Conservation (phyloP, 2,329 filamentous ascomycete genomes). For the Fusarium sp. region DNA sequence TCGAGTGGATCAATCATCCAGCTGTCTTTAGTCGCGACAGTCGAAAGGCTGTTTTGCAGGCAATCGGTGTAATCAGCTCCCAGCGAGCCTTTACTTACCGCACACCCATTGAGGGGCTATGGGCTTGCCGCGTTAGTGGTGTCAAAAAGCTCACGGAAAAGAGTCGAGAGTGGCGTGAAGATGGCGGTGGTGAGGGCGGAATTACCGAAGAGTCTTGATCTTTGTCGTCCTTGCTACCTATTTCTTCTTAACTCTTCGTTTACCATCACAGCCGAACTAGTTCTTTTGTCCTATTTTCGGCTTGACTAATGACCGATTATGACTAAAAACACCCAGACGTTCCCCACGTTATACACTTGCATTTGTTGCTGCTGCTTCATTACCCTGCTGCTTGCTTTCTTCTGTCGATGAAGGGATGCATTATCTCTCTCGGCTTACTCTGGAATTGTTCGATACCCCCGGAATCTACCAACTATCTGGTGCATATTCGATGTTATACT, state of each 20-base stretch:
- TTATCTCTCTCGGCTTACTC: constrained; percentile 23
- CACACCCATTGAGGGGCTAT: constrained; percentile 87
- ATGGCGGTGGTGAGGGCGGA: constrained; percentile 78
- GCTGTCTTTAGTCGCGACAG: constrained; percentile 94
- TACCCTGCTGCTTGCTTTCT: constrained; percentile 30
- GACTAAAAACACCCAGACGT: constrained; percentile 41
- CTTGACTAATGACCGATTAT: constrained; percentile 46
- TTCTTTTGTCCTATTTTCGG: constrained; percentile 38
- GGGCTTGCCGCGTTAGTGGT: constrained; percentile 85
- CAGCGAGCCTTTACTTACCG: constrained; percentile 95
- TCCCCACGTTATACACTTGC: constrained; percentile 36
- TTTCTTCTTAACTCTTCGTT: constrained; percentile 25
- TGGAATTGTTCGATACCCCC: constrained; percentile 45
- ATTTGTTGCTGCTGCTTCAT: constrained; percentile 28
- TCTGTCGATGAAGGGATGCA: constrained; percentile 40
- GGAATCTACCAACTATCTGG: constrained; percentile 30
- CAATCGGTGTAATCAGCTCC: constrained; percentile 95
- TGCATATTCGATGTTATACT: constrained; percentile 22
- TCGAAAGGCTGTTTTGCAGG: constrained; percentile 94
- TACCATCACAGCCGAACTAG: constrained; percentile 33
- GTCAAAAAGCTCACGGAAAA: constrained; percentile 84
- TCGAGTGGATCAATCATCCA: constrained; percentile 98
- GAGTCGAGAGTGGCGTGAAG: constrained; percentile 92
- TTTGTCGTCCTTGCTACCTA: constrained; percentile 13
- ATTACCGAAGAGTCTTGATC: constrained; percentile 70